Conservation (phyloP, 805 yeast species). For the Myxozyma udenii region DNA sequence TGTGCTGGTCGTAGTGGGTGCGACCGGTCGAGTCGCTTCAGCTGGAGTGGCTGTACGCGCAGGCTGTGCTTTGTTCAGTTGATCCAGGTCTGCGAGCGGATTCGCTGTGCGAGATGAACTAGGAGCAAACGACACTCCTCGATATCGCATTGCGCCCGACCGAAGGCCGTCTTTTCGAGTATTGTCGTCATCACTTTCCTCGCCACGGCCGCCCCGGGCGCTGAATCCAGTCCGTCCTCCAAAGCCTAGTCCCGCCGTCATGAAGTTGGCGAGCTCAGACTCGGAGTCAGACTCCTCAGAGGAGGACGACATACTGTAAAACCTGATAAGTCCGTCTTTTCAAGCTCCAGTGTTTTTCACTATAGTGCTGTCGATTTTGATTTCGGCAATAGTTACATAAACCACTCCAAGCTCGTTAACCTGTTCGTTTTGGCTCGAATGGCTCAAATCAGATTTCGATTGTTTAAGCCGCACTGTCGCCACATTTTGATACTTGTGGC, state of each 20-base stretch:
- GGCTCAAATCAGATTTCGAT: too few species aligned
- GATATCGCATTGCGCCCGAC: constrained; percentile 23
- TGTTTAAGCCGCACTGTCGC: too few species aligned
- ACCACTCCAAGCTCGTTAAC: too few species aligned
- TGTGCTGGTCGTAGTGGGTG: background rate
- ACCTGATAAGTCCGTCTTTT: too few species aligned
- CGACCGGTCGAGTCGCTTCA: background rate
- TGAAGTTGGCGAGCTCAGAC: constrained; percentile 3
- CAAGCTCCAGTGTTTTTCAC: too few species aligned
- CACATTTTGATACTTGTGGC: background rate
- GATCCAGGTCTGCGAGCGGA: constrained; percentile 8
- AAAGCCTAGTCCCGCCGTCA: constrained; percentile 8
- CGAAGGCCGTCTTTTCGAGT: background rate
- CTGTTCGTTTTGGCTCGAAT: too few species aligned
- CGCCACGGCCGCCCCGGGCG: constrained; percentile 1
- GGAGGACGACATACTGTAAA: constrained; percentile 13
- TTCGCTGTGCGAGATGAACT: constrained; percentile 10
- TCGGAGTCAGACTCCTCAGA: constrained; percentile 21
- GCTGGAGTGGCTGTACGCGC: background rate
- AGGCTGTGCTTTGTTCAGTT: background rate
- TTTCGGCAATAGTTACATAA: too few species aligned
- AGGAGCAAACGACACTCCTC: constrained; percentile 23
- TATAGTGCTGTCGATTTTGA: too few species aligned
- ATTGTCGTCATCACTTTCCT: constrained; percentile 9
- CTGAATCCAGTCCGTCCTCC: background rate